Percentiles rank a stretch among this genome's conserved stretches.
phyloP scores from a whole-genome alignment of 768 basidiomycete genomes.

The Rhodotorula kratochvilovae region DNA sequence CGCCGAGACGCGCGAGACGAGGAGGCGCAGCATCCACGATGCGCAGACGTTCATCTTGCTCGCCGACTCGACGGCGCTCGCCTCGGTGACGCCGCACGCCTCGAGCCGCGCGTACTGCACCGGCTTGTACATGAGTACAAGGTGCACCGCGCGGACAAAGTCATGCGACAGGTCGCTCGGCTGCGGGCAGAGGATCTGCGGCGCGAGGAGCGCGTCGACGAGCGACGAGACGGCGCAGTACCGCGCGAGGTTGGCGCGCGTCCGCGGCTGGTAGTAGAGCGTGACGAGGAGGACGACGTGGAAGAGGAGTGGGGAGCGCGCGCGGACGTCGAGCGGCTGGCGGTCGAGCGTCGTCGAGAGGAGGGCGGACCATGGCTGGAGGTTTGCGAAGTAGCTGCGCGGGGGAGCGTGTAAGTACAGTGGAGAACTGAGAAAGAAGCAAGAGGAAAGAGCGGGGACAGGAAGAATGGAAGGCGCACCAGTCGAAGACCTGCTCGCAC shows the following conservation, averaged over 20 bases:
- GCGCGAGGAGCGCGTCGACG: constrained; percentile 34
- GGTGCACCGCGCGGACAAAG: constrained; percentile 32
- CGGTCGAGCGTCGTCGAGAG: constrained; percentile 27
- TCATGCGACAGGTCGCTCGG: constrained; percentile 26
- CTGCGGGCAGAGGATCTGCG: constrained; percentile 37
- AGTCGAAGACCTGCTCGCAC: constrained; percentile 27
- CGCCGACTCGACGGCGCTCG: constrained; percentile 17
- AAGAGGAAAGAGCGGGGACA: too few relatives aligned
- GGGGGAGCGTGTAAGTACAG: background rate
- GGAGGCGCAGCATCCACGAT: constrained; percentile 26
- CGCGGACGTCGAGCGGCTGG: constrained; percentile 14
- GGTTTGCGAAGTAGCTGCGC: constrained; percentile 19
- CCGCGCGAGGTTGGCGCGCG: constrained; percentile 6
- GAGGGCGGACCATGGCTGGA: constrained; percentile 29
- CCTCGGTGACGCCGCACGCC: constrained; percentile 22
- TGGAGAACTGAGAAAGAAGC: too few relatives aligned
- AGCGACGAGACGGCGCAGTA: constrained; percentile 28
- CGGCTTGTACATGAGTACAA: constrained; percentile 36
- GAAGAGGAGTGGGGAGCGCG: constrained; percentile 35
- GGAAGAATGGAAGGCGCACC: too few relatives aligned
- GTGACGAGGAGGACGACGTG: constrained; percentile 35
- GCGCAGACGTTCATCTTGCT: constrained; percentile 38
- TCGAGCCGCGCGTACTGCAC: constrained; percentile 26
- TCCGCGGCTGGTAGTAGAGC: constrained; percentile 34
- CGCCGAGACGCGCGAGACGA: constrained; percentile 17